phyloP scores from a whole-genome alignment of 306 rosid genomes.

The Ochetophila trinervis region DNA sequence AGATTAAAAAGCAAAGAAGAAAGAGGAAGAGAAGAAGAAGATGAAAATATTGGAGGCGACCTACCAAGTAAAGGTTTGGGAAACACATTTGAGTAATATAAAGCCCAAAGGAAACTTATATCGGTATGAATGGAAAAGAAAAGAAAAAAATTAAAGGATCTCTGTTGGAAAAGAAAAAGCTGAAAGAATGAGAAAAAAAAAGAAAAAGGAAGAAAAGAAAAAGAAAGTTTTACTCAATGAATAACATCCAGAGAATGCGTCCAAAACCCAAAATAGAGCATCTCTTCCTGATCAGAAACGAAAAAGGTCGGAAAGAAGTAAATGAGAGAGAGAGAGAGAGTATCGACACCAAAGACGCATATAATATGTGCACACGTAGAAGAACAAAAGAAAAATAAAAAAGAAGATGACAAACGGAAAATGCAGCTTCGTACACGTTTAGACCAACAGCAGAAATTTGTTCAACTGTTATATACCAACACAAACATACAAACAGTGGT shows the following conservation, averaged over 20 bases:
- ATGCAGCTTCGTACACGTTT: slow-evolving; percentile 37
- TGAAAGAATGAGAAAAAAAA: background rate
- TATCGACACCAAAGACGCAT: background rate
- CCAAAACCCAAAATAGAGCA: slow-evolving; percentile 12
- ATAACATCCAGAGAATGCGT: slow-evolving; percentile 23
- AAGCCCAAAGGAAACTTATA: background rate
- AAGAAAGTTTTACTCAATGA: slow-evolving; percentile 13
- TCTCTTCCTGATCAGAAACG: slow-evolving; percentile 25
- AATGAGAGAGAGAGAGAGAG: slow-evolving; percentile 15
- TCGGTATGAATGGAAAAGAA: background rate
- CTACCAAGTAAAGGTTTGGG: slow-evolving; percentile 2
- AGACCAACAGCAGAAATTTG: background rate
- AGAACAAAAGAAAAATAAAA: background rate
- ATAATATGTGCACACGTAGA: slow-evolving; percentile 20
- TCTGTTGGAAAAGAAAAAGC: slow-evolving; percentile 8
- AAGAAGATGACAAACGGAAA: slow-evolving; percentile 26
- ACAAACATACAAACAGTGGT: slow-evolving; percentile 13
- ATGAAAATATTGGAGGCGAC: background rate
- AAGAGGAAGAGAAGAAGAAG: slow-evolving; percentile 7
- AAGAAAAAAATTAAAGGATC: background rate
- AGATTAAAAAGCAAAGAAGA: slow-evolving; percentile 1
- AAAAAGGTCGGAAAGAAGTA: slow-evolving; percentile 27
- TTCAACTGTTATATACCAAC: slow-evolving; percentile 29
- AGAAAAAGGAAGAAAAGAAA: background rate
- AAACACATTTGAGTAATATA: slow-evolving; percentile 17